Evolutionary conservation across 495 filamentous ascomycete genomes (phyloP), one percentile per base, ranked within the genome.

Genomic region (Annulohypoxylon bovei): DNA sequence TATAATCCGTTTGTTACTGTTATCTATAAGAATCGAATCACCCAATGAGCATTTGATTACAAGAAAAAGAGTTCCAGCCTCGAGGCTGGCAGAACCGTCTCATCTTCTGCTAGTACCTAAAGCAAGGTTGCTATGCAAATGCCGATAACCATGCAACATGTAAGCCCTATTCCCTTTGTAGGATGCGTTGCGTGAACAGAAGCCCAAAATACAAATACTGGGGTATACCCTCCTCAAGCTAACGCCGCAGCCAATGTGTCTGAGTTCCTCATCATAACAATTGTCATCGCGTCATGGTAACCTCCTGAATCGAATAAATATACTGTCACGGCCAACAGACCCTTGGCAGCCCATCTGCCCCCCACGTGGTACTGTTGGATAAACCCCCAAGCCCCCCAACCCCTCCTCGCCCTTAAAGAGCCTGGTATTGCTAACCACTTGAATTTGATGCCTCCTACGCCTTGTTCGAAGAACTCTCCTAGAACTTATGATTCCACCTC

Each of bases 141-240:
- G 12, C 62, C 18, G 42, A 22, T 28, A 64, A 30, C 30, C 18
- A 44, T 50, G 32, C 30, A 65, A 47, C 28, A 56, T 40, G 53
- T 23, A 58, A 30, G 20, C 44, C 56, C 20, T 49, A 39, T 62
- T 12, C 20, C n/a, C 12, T 40, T 27, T 3, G 35, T 28, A 14
- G 6, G 8, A 42, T 53, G 27, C 49, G 6, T 32, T 53, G n/a
- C 49, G 18, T 5, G 49, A 53, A 23, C 30, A 23, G 23, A 18
- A 57, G 55, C 22, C 37, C 22, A 57, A 58, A 63, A 62, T 14
- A 25, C 20, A 62, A 57, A 58, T 42, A 6, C 44, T 27, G 58
- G 61, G 53, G 61, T 70, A 70, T 55, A 30, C 30, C 47, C 66
- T 59, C 55, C 44, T 60, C 28, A 64, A 30, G 22, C 54, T 37